Evolutionary conservation across 257 asterid species (phyloP).

Genomic region (Leptodermis oblonga): DNA sequence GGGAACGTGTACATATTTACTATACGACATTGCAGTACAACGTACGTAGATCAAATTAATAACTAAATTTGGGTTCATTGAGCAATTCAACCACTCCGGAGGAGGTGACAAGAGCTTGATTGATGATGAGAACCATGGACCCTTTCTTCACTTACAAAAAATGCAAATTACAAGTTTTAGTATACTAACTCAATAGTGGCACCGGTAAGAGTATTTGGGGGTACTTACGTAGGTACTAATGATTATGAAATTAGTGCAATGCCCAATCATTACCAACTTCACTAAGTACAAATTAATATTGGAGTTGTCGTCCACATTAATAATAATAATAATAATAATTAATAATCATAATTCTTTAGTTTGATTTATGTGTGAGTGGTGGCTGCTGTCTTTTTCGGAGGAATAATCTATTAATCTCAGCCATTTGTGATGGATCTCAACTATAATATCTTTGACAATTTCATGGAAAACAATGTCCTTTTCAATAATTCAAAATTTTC

Average conservation of each 20-base stretch:
- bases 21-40: too few relatives aligned
- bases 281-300: slow-evolving; percentile 17
- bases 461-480: not conserved
- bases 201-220: slow-evolving; percentile 13
- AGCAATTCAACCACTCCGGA: slow-evolving; percentile 5
- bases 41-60: not conserved
- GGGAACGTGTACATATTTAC: not conserved
- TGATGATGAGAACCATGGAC: slow-evolving; percentile 15
- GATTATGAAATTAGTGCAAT: slow-evolving; percentile 38
- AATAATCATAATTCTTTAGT: too few relatives aligned
- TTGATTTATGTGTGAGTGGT: slow-evolving; percentile 17
- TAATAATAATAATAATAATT: too few relatives aligned
- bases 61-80: not conserved
- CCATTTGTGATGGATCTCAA: not conserved
- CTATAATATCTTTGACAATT: not conserved
- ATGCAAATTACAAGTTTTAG: too few relatives aligned
- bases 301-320: slow-evolving; percentile 19
- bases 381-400: slow-evolving; percentile 32
- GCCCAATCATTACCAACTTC: slow-evolving; percentile 41
- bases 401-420: not conserved
- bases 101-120: not conserved
- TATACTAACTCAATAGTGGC: slow-evolving; percentile 12
- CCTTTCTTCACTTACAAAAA: slow-evolving; percentile 17
- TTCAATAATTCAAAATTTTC: not conserved
- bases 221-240: too few relatives aligned